Evolutionary conservation across 805 yeast genomes (phyloP), one percentile per base, ranked within the genome.

Genomic region (Dipodascopsis tothii): DNA sequence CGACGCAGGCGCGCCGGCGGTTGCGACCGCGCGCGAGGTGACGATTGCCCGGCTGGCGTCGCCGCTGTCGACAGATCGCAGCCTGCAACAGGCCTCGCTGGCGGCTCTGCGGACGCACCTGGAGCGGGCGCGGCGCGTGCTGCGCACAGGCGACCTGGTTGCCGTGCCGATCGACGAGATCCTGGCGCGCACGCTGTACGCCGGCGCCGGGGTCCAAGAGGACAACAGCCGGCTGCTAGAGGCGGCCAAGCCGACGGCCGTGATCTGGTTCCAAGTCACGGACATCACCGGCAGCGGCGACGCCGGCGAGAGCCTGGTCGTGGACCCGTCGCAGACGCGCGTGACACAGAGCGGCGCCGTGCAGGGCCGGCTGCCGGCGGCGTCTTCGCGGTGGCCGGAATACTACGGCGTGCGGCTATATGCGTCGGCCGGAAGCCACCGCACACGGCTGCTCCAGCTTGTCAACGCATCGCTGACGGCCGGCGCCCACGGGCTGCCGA

Each of bases 191-290:
- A 70, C 84, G 1, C 56, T 81, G n/a, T 52, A 57, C n/a, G 46
- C 33, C 2, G 37, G 52, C 17, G 50, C 33, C 5, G 21, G 43
- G 3, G 30, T 28, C n/a, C 25, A 16, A 18, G 40, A 47, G 19
- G 43, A 50, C n/a, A 51, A 9, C 34, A 16, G 46, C 44, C 27
- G 62, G 45, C 9, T 52, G 52, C 48, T 54, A 47, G 2, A 64
- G 70, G 9, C 39, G 9, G 33, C 16, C 7, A 3, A 63, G 19
- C 78, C 84, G 1, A 85, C 87, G 58, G 68, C 76, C 0, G 73
- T 88, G 17, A 94, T 87, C 0, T 90, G 96, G 96, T 90, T 87
- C 62, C 75, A 75, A 52, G 74, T 90, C 1, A 69, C 75, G 2
- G 80, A 74, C 4, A 66, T 79, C 3, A 40, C 35, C 2, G 50